Percentiles rank a stretch among this genome's conserved stretches.
Conservation (phyloP, 2,329 filamentous ascomycete species). For the Periconia macrospinosa region DNA sequence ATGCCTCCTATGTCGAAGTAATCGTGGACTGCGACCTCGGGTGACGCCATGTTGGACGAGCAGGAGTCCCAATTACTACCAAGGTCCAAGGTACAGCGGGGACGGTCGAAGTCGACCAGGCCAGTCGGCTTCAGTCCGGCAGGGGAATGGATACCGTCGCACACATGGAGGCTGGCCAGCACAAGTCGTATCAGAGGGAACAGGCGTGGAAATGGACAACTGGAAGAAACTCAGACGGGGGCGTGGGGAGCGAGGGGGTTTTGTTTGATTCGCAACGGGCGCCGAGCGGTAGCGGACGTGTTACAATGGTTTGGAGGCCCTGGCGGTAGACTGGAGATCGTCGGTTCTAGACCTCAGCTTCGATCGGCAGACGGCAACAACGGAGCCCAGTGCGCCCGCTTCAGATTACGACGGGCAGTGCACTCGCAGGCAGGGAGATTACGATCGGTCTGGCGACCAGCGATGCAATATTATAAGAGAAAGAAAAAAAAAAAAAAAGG, state of each 20-base stretch:
- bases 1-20: slow-evolving; percentile 34
- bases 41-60: slow-evolving; percentile 6
- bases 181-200: neutral
- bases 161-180: neutral
- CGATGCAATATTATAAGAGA: neutral
- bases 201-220: neutral
- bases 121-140: slow-evolving; percentile 11
- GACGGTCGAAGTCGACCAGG: slow-evolving; percentile 1
- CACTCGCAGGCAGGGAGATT: neutral
- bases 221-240: neutral
- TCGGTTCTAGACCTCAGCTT: neutral
- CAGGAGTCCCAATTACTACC: neutral
- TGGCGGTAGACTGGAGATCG: neutral
- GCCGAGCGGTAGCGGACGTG: neutral
- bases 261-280: neutral
- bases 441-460: neutral
- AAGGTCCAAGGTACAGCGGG: neutral
- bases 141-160: neutral
- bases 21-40: slow-evolving; percentile 13
- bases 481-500: neutral
- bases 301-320: neutral
- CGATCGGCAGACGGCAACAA: neutral
- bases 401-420: too few species aligned
- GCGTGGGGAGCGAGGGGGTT: neutral
- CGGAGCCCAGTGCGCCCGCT: too few species aligned